These are phyloP conservation scores for Vitis rotundifolia DNA, from an alignment of 164 flowering plant genomes.

Conservation along the genomic window DNA sequence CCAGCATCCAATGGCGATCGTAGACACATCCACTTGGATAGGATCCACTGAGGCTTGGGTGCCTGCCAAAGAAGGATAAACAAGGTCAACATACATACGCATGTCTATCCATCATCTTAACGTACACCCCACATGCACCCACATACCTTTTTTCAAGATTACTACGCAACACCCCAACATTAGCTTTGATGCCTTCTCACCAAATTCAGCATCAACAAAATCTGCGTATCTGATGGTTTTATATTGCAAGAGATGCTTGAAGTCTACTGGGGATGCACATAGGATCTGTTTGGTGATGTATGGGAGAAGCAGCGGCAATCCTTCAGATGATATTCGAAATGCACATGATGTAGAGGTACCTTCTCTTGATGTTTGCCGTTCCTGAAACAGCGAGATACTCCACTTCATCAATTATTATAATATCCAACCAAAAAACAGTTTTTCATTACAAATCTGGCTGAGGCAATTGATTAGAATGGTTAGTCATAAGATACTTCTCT, in stretches of 20 bases:
- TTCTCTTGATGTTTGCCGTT: constrained; percentile 80
- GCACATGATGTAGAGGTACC: constrained; percentile 60
- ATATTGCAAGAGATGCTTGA: constrained; percentile 85
- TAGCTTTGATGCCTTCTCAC: constrained; percentile 66
- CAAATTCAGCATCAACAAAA: constrained; percentile 70
- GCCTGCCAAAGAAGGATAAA: constrained; percentile 32
- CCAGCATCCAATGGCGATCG: constrained; percentile 97
- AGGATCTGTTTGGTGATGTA: constrained; percentile 80
- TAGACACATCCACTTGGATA: constrained; percentile 44
- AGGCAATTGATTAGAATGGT: no score
- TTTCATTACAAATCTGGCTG: neutral
- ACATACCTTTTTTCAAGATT: constrained; percentile 63
- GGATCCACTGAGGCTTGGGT: constrained; percentile 22
- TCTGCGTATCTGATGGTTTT: constrained; percentile 73
- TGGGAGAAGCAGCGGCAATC: constrained; percentile 91
- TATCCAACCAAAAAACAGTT: neutral
- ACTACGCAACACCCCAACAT: constrained; percentile 78
- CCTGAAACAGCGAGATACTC: constrained; percentile 45
- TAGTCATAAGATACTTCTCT: no score
- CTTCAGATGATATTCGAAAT: constrained; percentile 95
- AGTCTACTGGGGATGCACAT: constrained; percentile 56
- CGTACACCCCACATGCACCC: neutral
- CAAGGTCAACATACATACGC: neutral
- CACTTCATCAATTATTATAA: neutral
- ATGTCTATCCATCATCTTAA: neutral